phyloP scores from a whole-genome alignment of 352 stramenopile genomes.

The Sclerospora graminicola region DNA sequence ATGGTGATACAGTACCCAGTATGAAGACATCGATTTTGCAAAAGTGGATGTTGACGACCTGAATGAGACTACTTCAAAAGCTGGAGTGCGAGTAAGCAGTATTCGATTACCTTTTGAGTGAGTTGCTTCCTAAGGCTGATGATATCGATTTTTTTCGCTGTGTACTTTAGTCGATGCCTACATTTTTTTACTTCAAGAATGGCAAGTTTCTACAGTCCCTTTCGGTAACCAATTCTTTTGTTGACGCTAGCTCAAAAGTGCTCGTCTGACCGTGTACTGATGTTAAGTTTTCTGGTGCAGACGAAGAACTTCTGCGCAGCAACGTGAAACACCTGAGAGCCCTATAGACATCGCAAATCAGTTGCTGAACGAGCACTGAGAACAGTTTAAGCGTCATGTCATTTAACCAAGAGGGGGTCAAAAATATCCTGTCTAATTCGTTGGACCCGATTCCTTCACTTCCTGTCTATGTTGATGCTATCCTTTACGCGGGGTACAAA shows the following conservation, averaged over 20 bases:
- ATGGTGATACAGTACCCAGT: slow-evolving; percentile 30
- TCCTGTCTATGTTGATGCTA: too few relatives aligned
- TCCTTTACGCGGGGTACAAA: too few relatives aligned
- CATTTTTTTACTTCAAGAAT: slow-evolving; percentile 79
- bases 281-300: slow-evolving; percentile 69
- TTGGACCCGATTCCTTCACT: too few relatives aligned
- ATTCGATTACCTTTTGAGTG: not conserved
- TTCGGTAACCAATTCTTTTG: slow-evolving; percentile 30
- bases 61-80: slow-evolving; percentile 66
- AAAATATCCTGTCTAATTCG: too few relatives aligned
- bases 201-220: slow-evolving; percentile 68
- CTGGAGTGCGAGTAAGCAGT: slow-evolving; percentile 63
- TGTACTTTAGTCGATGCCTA: slow-evolving; percentile 68
- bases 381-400: too few relatives aligned
- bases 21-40: slow-evolving; percentile 64
- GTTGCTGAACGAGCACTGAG: too few relatives aligned
- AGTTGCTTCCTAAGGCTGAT: not conserved
- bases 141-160: slow-evolving; percentile 1
- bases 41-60: slow-evolving; percentile 83
- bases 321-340: slow-evolving; percentile 70
- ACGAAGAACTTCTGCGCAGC: slow-evolving; percentile 57
- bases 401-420: too few relatives aligned
- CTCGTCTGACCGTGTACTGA: slow-evolving; percentile 4
- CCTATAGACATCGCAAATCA: slow-evolving; percentile 25
- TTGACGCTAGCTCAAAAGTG: not conserved